A percentile compares a stretch with the other conserved stretches of the same genome.
phyloP scores from a whole-genome alignment of 75 land plant genomes.

The Adiantum capillusveneris region DNA sequence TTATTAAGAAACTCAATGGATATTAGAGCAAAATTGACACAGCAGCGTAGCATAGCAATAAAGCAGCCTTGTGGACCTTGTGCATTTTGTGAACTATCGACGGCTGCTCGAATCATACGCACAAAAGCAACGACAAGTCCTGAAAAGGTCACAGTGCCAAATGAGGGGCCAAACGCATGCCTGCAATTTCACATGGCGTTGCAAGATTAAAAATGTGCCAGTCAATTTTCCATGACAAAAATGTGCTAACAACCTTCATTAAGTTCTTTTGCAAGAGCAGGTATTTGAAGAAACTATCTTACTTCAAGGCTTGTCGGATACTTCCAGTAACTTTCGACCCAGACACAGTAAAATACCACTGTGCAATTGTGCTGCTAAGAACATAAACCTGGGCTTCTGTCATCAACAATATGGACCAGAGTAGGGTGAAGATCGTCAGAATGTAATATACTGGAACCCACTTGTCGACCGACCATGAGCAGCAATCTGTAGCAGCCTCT shows the following conservation, averaged over 20 bases:
- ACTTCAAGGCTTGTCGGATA: conserved; percentile 71
- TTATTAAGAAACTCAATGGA: conserved; percentile 86
- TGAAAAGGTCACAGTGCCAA: conserved; percentile 89
- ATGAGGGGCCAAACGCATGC: conserved; percentile 91
- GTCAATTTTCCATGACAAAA: too few relatives aligned
- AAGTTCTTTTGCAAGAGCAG: too few relatives aligned
- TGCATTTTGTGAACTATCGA: conserved; percentile 63
- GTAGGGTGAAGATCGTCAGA: conserved; percentile 60
- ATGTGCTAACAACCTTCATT: too few relatives aligned
- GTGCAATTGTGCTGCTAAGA: conserved; percentile 82
- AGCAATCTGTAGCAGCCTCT: conserved; percentile 43
- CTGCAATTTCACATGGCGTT: conserved; percentile 36
- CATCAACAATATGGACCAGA: conserved; percentile 62
- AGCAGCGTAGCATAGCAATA: conserved; percentile 48
- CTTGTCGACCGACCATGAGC: conserved; percentile 69
- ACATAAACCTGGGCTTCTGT: conserved; percentile 76
- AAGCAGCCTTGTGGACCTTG: conserved; percentile 35
- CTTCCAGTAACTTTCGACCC: conserved; percentile 32
- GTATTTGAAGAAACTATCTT: too few relatives aligned
- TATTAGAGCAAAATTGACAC: conserved; percentile 45
- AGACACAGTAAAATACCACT: conserved; percentile 81
- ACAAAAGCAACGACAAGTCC: conserved; percentile 61
- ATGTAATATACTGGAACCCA: conserved; percentile 88
- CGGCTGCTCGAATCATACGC: conserved; percentile 54
- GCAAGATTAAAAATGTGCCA: too few relatives aligned